phyloP scores from a whole-genome alignment of 2,329 filamentous ascomycete genomes.

The Fusarium sp. region DNA sequence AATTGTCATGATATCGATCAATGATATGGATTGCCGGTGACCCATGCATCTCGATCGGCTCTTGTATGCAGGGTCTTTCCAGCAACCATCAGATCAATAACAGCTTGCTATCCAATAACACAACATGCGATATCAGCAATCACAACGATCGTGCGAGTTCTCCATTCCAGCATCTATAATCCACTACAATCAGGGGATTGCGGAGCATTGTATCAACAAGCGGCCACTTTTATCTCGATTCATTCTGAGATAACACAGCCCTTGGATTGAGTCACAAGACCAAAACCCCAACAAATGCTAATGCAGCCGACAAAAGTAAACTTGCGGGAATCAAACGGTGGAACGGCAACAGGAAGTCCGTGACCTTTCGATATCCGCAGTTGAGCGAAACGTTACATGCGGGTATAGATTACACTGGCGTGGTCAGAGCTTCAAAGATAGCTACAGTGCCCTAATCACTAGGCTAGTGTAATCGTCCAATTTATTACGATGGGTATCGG shows the following conservation, averaged over 20 bases:
- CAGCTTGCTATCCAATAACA: constrained; percentile 4
- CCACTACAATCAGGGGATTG: constrained; percentile 7
- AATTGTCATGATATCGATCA: constrained; percentile 2
- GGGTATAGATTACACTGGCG: constrained; percentile 33
- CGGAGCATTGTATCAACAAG: neutral
- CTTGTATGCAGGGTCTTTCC: constrained; percentile 12
- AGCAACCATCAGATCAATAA: constrained; percentile 15
- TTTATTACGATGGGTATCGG: constrained; percentile 14
- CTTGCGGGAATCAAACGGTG: constrained; percentile 10
- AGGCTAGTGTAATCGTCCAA: constrained; percentile 12
- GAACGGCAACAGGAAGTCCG: neutral
- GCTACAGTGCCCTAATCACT: neutral
- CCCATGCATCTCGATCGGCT: constrained; percentile 5
- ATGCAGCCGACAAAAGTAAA: constrained; percentile 8
- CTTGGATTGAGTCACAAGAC: neutral
- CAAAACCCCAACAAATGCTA: neutral
- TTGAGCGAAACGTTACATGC: constrained; percentile 43
- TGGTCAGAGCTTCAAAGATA: constrained; percentile 29
- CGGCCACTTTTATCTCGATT: constrained; percentile 21
- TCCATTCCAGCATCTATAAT: constrained; percentile 6
- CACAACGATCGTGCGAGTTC: constrained; percentile 2
- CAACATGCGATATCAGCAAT: neutral
- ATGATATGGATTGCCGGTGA: constrained; percentile 5
- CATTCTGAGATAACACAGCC: neutral
- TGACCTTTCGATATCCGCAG: constrained; percentile 24